These are phyloP conservation scores for Eucalyptus cloeziana DNA, from an alignment of 345 rosid genomes.

Conservation along the genomic window DNA sequence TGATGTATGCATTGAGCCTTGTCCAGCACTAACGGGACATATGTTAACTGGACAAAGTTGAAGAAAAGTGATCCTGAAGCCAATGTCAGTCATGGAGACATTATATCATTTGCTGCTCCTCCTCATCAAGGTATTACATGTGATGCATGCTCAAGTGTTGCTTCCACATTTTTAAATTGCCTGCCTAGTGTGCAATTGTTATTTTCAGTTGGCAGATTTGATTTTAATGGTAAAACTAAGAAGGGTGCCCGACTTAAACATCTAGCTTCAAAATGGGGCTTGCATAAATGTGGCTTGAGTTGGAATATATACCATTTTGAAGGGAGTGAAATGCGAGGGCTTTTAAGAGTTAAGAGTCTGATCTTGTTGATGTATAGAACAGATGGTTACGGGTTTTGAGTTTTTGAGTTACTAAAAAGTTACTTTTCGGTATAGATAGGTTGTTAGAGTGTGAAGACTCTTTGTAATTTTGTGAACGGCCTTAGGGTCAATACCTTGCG, in stretches of 20 bases:
- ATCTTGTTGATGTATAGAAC: background rate
- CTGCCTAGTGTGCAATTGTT: background rate
- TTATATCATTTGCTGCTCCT: conserved; percentile 70
- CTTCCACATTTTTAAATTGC: background rate
- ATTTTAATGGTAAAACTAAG: background rate
- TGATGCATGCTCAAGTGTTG: background rate
- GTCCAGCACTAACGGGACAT: conserved; percentile 83
- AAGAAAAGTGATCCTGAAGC: conserved; percentile 48
- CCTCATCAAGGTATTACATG: conserved; percentile 65
- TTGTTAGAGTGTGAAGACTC: background rate
- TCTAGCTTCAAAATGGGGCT: background rate
- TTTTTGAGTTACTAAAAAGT: background rate
- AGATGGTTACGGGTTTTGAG: background rate
- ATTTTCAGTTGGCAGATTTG: background rate
- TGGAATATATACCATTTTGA: background rate
- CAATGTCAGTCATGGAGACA: conserved; percentile 72
- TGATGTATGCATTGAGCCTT: background rate
- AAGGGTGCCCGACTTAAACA: background rate
- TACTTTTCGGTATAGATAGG: background rate
- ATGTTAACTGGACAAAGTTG: conserved; percentile 71
- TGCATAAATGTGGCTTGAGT: background rate
- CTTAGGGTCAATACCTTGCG: background rate
- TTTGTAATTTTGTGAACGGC: background rate
- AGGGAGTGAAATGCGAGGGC: background rate
- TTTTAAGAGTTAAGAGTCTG: background rate